Evolutionary conservation across 164 flowering plant species (phyloP).

Genomic region (Santalum album): DNA sequence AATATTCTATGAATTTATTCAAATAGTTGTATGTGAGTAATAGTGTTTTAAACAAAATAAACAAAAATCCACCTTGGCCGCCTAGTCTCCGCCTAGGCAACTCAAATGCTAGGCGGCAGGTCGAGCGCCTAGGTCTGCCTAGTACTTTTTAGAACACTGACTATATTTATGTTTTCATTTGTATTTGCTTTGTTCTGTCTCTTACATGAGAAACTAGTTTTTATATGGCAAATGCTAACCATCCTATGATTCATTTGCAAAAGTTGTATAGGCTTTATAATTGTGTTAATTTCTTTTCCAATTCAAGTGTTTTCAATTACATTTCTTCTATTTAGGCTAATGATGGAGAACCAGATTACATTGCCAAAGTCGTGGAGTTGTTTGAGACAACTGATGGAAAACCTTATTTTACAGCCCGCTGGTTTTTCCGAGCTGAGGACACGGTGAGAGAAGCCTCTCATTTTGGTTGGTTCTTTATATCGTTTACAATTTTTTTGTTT

Average conservation of each 20-base stretch:
- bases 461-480: background rate
- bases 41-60: no score
- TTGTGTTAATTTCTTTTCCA: background rate
- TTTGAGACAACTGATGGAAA: slow-evolving; percentile 9
- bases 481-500: background rate
- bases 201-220: background rate
- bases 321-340: slow-evolving; percentile 3
- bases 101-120: no score
- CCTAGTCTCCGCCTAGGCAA: no score
- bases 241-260: background rate
- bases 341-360: slow-evolving; percentile 5
- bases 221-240: background rate
- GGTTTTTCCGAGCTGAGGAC: slow-evolving; percentile 15
- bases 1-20: no score
- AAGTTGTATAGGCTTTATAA: background rate
- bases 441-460: slow-evolving; percentile 6
- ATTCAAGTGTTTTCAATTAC: background rate
- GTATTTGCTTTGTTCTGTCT: no score
- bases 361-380: slow-evolving; percentile 10
- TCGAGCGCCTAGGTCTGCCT: no score
- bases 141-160: no score
- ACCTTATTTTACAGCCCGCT: slow-evolving; percentile 11
- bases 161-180: no score
- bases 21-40: no score
- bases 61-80: no score